Evolutionary conservation across 176 grass and related monocot species (phyloP).

Genomic region (Musa beccarii): DNA sequence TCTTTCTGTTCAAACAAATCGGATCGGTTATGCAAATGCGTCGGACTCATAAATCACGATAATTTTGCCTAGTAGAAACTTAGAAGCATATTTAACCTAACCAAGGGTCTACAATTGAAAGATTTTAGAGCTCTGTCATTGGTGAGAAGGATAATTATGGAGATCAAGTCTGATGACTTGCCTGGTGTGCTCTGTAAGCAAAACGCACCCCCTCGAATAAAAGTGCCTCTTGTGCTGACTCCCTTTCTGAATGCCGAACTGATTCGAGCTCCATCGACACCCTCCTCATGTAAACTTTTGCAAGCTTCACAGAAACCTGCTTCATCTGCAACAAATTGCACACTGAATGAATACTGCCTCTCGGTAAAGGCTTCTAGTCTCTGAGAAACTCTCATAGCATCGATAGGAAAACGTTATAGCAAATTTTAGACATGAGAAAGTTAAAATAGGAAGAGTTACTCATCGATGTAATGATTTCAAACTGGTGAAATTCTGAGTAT

Average conservation of each 20-base stretch:
- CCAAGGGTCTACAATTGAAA: conserved; percentile 11
- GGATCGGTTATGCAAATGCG: no score
- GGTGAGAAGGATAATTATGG: background rate
- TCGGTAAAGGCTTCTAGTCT: background rate
- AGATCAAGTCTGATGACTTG: background rate
- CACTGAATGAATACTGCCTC: background rate
- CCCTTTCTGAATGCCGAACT: conserved; percentile 29
- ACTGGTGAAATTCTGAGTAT: no score
- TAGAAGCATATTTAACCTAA: background rate
- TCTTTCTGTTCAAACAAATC: no score
- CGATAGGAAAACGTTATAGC: no score
- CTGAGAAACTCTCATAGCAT: no score
- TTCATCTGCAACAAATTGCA: conserved; percentile 42
- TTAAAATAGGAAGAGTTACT: no score
- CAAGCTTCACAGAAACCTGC: conserved; percentile 61
- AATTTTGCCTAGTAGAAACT: background rate
- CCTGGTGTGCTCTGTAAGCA: conserved; percentile 80
- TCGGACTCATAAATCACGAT: background rate
- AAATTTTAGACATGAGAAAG: no score
- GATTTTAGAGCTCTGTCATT: conserved; percentile 12
- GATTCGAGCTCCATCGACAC: conserved; percentile 56
- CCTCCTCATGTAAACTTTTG: conserved; percentile 72
- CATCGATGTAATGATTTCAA: no score
- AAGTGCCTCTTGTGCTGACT: conserved; percentile 51
- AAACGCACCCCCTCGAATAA: conserved; percentile 71